Evolutionary conservation across 148 eudicot genomes (phyloP).

Genomic region (Rhododendron simsii): DNA sequence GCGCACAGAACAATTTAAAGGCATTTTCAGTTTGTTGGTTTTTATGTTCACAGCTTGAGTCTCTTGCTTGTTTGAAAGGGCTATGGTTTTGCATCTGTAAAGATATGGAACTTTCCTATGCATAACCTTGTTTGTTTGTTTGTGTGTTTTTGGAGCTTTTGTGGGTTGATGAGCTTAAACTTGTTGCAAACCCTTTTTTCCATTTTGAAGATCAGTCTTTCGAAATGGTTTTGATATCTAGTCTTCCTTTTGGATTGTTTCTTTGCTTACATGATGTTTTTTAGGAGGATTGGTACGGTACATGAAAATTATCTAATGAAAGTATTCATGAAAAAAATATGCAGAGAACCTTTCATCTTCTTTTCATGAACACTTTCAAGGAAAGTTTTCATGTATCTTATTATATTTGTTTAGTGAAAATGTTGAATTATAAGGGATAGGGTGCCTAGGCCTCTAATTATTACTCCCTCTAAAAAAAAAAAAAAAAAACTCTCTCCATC

Average conservation of each 20-base stretch:
- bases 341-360: too few species aligned
- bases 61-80: background rate
- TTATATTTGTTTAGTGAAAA: background rate
- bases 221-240: background rate
- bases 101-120: background rate
- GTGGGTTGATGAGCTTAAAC: background rate
- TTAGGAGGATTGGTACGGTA: too few species aligned
- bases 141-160: background rate
- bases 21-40: background rate
- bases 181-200: background rate
- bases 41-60: background rate
- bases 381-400: too few species aligned
- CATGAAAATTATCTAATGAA: too few species aligned
- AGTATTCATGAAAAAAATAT: too few species aligned
- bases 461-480: background rate
- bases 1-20: background rate
- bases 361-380: too few species aligned
- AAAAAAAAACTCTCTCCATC: too few species aligned
- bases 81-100: background rate
- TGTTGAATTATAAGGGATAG: background rate
- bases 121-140: background rate
- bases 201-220: background rate
- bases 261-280: background rate
- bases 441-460: background rate
- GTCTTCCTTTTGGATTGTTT: background rate